A percentile compares a stretch with the other conserved stretches of the same genome.
Conservation (phyloP, 306 rosid genomes). For the Cucurbita pepo region DNA sequence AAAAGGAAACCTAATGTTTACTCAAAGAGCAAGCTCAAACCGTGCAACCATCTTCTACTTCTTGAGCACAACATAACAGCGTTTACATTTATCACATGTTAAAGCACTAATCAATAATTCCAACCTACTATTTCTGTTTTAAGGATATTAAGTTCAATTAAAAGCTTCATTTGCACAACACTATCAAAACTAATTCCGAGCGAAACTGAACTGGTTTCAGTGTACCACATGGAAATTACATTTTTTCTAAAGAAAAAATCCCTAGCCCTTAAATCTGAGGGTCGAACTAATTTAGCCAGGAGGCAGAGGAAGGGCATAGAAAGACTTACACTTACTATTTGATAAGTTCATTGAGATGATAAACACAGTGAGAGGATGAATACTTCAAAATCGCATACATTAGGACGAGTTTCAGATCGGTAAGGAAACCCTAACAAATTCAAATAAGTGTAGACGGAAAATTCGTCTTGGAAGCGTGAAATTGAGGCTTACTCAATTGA, state of each 20-base stretch:
- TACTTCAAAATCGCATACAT: background rate
- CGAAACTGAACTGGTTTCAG: background rate
- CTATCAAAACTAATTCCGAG: background rate
- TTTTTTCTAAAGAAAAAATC: background rate
- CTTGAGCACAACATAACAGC: background rate
- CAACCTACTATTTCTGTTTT: background rate
- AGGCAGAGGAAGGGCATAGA: background rate
- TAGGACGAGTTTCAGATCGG: background rate
- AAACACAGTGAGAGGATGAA: background rate
- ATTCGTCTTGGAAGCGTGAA: background rate
- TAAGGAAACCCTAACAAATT: constrained; percentile 3
- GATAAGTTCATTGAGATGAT: background rate
- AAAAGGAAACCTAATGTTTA: background rate
- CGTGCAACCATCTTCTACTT: background rate
- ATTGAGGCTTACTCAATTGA: background rate
- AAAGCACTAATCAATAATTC: background rate
- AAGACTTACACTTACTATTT: background rate
- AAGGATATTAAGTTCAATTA: background rate
- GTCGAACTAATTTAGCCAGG: background rate
- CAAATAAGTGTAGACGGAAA: background rate
- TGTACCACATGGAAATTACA: background rate
- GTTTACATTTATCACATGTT: background rate
- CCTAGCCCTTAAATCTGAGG: background rate
- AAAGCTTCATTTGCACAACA: too few species aligned
- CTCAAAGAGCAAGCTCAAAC: background rate